A percentile compares a stretch with the other conserved stretches of the same genome.
phyloP scores from a whole-genome alignment of 1,284 basidiomycete genomes.

The Sanguinoderma infundibulare region DNA sequence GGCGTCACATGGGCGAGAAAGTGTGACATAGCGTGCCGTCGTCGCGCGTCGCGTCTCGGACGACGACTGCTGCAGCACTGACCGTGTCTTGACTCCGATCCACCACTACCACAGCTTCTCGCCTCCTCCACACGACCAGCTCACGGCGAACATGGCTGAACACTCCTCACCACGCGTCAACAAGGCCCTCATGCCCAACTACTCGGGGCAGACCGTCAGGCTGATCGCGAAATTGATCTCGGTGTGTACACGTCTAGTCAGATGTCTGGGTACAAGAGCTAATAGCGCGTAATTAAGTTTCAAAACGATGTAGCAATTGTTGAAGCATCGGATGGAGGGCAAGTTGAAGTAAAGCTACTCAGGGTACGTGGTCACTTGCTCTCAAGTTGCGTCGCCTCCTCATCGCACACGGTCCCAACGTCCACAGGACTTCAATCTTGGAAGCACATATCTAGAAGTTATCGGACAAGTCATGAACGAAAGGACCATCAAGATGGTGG shows the following conservation, averaged over 20 bases:
- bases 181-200: conserved; percentile 58
- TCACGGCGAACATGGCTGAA: conserved; percentile 39
- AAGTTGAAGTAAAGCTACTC: conserved; percentile 56
- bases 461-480: conserved; percentile 71
- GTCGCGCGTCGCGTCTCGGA: not conserved
- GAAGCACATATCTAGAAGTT: conserved; percentile 72
- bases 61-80: not conserved
- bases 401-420: not conserved
- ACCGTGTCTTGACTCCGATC: not conserved
- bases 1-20: not conserved
- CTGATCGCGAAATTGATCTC: conserved; percentile 73
- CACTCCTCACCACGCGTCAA: conserved; percentile 67
- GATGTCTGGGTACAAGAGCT: not conserved
- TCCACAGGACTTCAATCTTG: conserved; percentile 51
- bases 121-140: not conserved
- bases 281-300: conserved; percentile 41
- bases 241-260: conserved; percentile 41
- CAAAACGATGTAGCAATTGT: conserved; percentile 63
- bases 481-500: conserved; percentile 65
- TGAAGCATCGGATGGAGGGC: conserved; percentile 72
- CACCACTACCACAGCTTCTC: not conserved
- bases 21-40: conserved; percentile 2
- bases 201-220: conserved; percentile 66
- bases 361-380: conserved; percentile 5
- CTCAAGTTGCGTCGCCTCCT: not conserved